Conservation (phyloP, 2,329 filamentous ascomycete species). For the Pseudopyricularia cyperi region DNA sequence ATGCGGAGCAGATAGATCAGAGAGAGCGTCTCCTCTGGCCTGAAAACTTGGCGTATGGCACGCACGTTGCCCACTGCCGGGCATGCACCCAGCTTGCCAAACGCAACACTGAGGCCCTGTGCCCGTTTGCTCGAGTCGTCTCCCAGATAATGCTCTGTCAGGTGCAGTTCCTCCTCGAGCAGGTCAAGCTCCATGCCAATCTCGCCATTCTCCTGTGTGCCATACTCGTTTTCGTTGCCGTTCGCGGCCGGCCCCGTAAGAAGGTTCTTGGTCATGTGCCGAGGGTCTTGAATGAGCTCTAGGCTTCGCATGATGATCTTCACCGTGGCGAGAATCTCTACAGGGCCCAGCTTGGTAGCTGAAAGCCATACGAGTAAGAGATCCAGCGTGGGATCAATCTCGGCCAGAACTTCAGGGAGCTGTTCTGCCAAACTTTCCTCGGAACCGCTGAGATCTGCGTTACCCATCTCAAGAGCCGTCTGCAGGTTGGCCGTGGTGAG, state of each 20-base stretch:
- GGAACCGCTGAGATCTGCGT: conserved; percentile 25
- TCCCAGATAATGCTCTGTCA: conserved; percentile 54
- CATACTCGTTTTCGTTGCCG: conserved; percentile 14
- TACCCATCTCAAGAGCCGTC: conserved; percentile 39
- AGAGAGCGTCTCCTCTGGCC: conserved; percentile 54
- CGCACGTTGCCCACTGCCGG: conserved; percentile 46
- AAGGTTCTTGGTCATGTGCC: conserved; percentile 17
- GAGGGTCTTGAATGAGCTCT: conserved; percentile 38
- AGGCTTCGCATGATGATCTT: conserved; percentile 57
- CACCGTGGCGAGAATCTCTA: conserved; percentile 54
- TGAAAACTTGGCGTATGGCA: conserved; percentile 49
- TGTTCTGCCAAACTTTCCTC: conserved; percentile 43
- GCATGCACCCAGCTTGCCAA: conserved; percentile 57
- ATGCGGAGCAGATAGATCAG: conserved; percentile 61
- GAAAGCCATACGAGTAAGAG: conserved; percentile 53
- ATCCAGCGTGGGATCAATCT: conserved; percentile 56
- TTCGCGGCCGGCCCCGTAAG: conserved; percentile 15
- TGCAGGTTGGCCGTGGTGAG: conserved; percentile 45
- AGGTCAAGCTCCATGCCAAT: conserved; percentile 44
- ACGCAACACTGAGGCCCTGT: conserved; percentile 51
- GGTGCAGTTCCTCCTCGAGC: conserved; percentile 51
- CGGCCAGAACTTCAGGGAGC: conserved; percentile 46
- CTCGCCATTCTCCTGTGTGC: conserved; percentile 16
- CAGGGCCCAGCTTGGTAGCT: conserved; percentile 49
- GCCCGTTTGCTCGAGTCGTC: conserved; percentile 50